Base-by-base conservation (phyloP, 164 flowering plant species). In the Magnolia sinica region DNA sequence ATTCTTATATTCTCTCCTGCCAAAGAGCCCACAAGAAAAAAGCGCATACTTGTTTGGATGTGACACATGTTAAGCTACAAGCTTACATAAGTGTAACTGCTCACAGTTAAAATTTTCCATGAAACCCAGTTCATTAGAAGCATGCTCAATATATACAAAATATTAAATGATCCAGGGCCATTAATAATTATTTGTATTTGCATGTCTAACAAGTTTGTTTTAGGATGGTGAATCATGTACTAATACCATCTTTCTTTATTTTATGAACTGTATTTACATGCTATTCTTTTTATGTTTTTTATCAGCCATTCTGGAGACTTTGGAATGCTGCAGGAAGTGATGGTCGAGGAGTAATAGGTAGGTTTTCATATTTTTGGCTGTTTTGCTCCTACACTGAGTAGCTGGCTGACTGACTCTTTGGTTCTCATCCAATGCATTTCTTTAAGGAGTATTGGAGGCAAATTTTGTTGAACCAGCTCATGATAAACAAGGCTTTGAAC, bases 401-500 rank as follows among this genome's bases (percentile, higher is more conserved):
- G 13, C 22, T 4, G 50, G 27, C 55, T 70, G 74, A 50, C 76
- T 59, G 51, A 58, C 75, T 59, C 4, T 23, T 27, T 19, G 67
- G 24, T 45, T 81, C 23, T 45, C 20, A 37, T 73, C 59, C 71
- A 24, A 74, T 73, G 70, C n/a, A 29, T 29, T 50, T 69, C 7
- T 8, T 70, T 8, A 78, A 96, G 99, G 99, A 83, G 94, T 92
- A 0, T 81, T 96, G 87, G 99, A 96, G 83, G 98, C 99, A 52
- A 91, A 96, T 82, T 96, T 96, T 87, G 94, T 94, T 65, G 98
- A 96, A 79, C 99, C 99, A 73, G 99, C 99, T 76, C 99, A 96
- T 85, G 98, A 96, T 83, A 96, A 94, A 79, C 99, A 96, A 76
- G 98, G 98, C 1, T 96, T 96, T 91, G 99, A 96, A 86, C 92